A percentile compares a stretch with the other conserved stretches of the same genome.
phyloP scores from a whole-genome alignment of 805 yeast genomes.

The Spathaspora gorwiae region DNA sequence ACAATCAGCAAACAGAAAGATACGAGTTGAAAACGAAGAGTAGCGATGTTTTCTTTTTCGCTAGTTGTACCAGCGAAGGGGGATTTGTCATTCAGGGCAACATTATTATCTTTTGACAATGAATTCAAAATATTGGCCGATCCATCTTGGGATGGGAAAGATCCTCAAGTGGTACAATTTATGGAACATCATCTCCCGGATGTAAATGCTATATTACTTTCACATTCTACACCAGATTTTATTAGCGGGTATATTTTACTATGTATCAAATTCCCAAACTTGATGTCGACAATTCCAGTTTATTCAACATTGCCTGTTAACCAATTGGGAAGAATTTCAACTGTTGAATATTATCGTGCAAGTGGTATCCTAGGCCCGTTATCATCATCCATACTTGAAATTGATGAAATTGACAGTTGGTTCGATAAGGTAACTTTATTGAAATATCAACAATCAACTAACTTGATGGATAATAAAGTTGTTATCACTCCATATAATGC shows the following conservation, averaged over 20 bases:
- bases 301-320: constrained; percentile 89
- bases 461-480: constrained; percentile 59
- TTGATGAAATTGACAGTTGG: constrained; percentile 70
- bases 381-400: constrained; percentile 51
- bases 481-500: constrained; percentile 79
- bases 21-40: background rate
- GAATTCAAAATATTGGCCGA: constrained; percentile 58
- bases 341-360: constrained; percentile 76
- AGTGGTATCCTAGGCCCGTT: constrained; percentile 73
- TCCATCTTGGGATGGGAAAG: constrained; percentile 67
- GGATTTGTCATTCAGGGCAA: constrained; percentile 36
- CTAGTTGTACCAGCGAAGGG: constrained; percentile 25
- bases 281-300: constrained; percentile 62
- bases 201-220: constrained; percentile 69
- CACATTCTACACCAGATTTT: constrained; percentile 79
- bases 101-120: constrained; percentile 53
- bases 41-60: constrained; percentile 34
- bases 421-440: constrained; percentile 68
- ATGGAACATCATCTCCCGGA: constrained; percentile 33
- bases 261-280: constrained; percentile 50
- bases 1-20: background rate
- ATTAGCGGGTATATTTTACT: constrained; percentile 75
- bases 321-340: constrained; percentile 78
- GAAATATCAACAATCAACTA: constrained; percentile 75
- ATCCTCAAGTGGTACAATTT: constrained; percentile 27